These are phyloP conservation scores for Komagataella populi DNA, from an alignment of 805 yeast genomes.

Conservation along the genomic window DNA sequence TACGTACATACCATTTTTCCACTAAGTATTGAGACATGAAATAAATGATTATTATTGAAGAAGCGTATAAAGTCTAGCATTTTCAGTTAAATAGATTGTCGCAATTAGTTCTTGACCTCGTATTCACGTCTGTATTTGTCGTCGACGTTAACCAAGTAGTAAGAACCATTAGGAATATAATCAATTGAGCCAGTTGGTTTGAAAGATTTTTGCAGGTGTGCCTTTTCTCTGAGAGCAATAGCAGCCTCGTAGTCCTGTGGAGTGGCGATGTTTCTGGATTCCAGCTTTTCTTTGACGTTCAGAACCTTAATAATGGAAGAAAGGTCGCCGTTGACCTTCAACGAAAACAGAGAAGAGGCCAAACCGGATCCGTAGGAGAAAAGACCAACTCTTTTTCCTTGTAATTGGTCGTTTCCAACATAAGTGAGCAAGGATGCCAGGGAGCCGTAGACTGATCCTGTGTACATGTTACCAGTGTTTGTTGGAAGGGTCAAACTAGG, in stretches of 20 bases:
- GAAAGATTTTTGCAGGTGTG: conserved; percentile 71
- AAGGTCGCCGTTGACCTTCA: conserved; percentile 71
- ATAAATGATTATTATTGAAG: not conserved
- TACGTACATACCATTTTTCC: not conserved
- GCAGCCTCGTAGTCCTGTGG: conserved; percentile 79
- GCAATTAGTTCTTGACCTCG: conserved; percentile 42
- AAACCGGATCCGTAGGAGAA: conserved; percentile 98
- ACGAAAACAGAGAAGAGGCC: conserved; percentile 80
- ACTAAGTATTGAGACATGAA: not conserved
- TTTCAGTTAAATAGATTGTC: not conserved
- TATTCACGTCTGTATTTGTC: conserved; percentile 82
- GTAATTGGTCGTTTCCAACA: conserved; percentile 62
- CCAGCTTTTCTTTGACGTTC: conserved; percentile 55
- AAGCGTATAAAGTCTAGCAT: not conserved
- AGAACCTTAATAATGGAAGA: conserved; percentile 48
- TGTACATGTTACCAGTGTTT: conserved; percentile 96
- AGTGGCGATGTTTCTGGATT: conserved; percentile 46
- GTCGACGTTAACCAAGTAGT: conserved; percentile 73
- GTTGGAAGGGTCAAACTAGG: conserved; percentile 85
- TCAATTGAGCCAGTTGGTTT: conserved; percentile 74
- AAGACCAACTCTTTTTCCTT: conserved; percentile 75
- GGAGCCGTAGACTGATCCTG: conserved; percentile 85
- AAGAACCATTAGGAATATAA: conserved; percentile 57
- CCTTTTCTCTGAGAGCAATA: conserved; percentile 74
- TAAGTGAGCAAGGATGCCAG: conserved; percentile 69